Evolutionary conservation across 2,329 filamentous ascomycete species (phyloP), one percentile per base, ranked within the genome.

Genomic region (Botrytis aclada): DNA sequence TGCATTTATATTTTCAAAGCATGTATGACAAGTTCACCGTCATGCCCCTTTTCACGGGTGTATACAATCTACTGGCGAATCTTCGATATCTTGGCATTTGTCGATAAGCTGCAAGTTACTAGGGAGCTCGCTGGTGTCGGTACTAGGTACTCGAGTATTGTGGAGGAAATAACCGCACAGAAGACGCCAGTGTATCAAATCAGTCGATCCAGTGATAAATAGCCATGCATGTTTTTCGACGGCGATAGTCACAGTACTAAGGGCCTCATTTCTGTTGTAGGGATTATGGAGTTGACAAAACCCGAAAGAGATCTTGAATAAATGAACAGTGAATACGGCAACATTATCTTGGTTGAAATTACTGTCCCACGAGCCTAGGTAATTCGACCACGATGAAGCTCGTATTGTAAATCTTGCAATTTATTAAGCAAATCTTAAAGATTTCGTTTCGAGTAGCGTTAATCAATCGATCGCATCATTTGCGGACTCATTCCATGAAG

Each of bases 331-430:
- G 45, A 51, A 66, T 39, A 66, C 45, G 45, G 34, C 9, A 54
- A 29, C 18, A 32, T 54, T 12, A 29, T 66, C 16, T 66, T 54
- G 25, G 25, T 29, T 22, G 12, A 25, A 66, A 37, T 66, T 29
- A 29, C n/a, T n/a, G n/a, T n/a, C n/a, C n/a, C n/a, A n/a, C n/a
- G 14, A 4, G 4, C 51, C 51, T 29, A 9, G 64, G 22, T 14
- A 39, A 54, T 39, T 66, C 14, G 32, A 54, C 32, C 18, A 22
- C 32, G 64, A 25, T 39, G 45, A 54, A 54, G 45, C 64, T 66
- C 64, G 64, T 66, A 66, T 66, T 66, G 64, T 14, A 39, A 39
- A 51, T 39, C 39, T 14, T 51, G 32, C 45, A 66, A 66, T 66
- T 54, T 66, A 54, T 3, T 39, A n/a, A 9, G 45, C 63, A 37